These are phyloP conservation scores for Monosporascus sp. DNA, from an alignment of 2,329 filamentous ascomycete genomes.

Conservation along the genomic window DNA sequence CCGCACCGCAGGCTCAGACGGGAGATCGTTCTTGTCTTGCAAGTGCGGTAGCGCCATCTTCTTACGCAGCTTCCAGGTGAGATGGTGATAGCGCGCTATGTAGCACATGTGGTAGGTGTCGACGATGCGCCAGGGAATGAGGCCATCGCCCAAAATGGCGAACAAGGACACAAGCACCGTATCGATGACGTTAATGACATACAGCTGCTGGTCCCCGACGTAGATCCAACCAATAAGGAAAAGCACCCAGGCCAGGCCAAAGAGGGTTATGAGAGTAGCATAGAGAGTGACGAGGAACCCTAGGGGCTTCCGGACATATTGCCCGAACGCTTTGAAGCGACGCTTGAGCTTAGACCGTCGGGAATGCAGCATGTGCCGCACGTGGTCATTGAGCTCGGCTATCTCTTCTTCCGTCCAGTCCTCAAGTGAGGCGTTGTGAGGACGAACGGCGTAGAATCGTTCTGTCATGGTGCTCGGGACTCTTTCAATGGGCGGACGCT, in stretches of 20 bases:
- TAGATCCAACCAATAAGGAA: slow-evolving; percentile 89
- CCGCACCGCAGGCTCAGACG: slow-evolving; percentile 32
- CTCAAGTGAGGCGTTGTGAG: slow-evolving; percentile 64
- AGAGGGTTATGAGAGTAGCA: slow-evolving; percentile 74
- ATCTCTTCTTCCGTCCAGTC: slow-evolving; percentile 74
- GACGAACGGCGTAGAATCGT: slow-evolving; percentile 72
- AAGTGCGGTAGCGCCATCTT: slow-evolving; percentile 57
- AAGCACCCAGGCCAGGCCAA: slow-evolving; percentile 84
- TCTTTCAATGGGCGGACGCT: slow-evolving; percentile 27
- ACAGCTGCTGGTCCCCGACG: slow-evolving; percentile 66
- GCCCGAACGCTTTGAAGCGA: slow-evolving; percentile 70
- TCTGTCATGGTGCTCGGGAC: slow-evolving; percentile 57
- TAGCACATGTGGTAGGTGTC: slow-evolving; percentile 88
- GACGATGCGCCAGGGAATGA: slow-evolving; percentile 68
- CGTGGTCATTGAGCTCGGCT: slow-evolving; percentile 74
- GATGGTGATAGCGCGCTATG: slow-evolving; percentile 64
- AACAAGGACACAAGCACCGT: slow-evolving; percentile 67
- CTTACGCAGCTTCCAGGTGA: slow-evolving; percentile 60
- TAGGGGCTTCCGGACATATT: slow-evolving; percentile 71
- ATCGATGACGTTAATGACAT: slow-evolving; percentile 65
- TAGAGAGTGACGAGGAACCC: slow-evolving; percentile 83
- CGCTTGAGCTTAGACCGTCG: slow-evolving; percentile 74
- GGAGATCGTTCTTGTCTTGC: slow-evolving; percentile 65
- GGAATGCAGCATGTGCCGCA: slow-evolving; percentile 83
- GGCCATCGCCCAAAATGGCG: slow-evolving; percentile 63